Base-by-base conservation (phyloP, 306 rosid species). In the Gleditsia sinensis region DNA sequence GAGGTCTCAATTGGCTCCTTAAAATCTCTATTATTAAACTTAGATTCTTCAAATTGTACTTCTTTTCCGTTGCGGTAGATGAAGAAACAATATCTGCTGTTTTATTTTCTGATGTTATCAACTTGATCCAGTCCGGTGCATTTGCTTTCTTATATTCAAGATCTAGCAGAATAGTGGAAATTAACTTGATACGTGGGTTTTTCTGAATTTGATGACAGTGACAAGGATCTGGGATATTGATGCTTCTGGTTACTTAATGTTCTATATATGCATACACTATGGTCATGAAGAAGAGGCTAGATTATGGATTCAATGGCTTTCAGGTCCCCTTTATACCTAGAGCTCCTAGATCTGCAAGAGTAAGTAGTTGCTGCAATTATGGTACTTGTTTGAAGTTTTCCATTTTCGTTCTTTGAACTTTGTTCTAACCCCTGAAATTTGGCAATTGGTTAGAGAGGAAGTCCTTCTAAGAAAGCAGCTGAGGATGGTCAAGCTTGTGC, bases 281-380 rank as follows among this genome's bases (percentile, higher is more conserved):
- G 97, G 96, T 89, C 91, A 80, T 76, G 81, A 89, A 89, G 90
- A 94, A 89, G 81, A 91, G 83, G 85, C 76, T 81, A 62, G 85
- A 85, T 71, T 50, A 84, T 83, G 88, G 92, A 84, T 85, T 83
- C 71, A 74, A 54, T 20, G 94, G 98, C 75, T 85, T 91, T 84
- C 91, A 45, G 62, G 87, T 84, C 75, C 90, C 92, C 10, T 28
- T 80, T 55, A 79, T 94, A 80, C 97, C 98, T 40, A 81, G 77
- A 86, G 94, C 83, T 80, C 97, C 94, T 78, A 86, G 98, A 89
- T 94, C 98, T 84, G 85, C 83, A 58, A 85, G 97, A 79, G 98
- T 94, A 80, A 83, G 96, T 73, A 59, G 43, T 65, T 60, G n/a
- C 55, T 57, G 13, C 36, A 43, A 36, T n/a, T 69, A 17, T 74